Base-by-base conservation (phyloP, 768 basidiomycete genomes). In the Auricularia cornea region DNA sequence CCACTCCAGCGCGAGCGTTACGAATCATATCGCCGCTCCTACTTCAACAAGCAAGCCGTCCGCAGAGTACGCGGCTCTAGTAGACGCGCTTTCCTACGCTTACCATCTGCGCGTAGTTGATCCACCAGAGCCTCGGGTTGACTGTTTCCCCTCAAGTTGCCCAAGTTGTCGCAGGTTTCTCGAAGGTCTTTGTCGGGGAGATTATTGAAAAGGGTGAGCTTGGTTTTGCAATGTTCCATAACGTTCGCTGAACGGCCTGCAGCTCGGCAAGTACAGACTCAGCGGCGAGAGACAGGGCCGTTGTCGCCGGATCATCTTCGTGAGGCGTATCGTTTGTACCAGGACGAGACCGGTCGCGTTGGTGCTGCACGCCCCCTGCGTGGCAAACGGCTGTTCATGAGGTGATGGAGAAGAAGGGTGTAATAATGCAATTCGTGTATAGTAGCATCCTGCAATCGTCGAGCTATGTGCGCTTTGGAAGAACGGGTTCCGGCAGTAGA, bases 151-250 rank as follows among this genome's bases (percentile, higher is more conserved):
- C 88, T 68, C 90, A 91, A 3, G 89, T 95, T 3, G 88, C 93
- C 1, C 92, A 94, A 66, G 85, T 94, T 52, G 88, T 95, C 2
- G 92, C 92, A 4, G 94, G 94, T 65, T 89, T 96, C 63, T 82
- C 84, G 16, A 96, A 95, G 70, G 92, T 96, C 0, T 96, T 94
- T 65, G 92, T 96, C 3, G 94, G 94, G 2, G 93, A 95, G 72
- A 90, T 96, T 4, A 83, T 94, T 20, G 93, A 94, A 71, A 90
- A 89, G 76, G 92, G 92, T 91, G 59, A 38, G 35, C 35, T 38
- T 62, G 79, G 69, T 1, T 3, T 10, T 62, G 41, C 26, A 0
- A 30, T 35, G 30, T 31, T 28, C 28, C 28, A n/a, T 35, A 29
- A 41, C 29, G 20, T 56, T 41, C 2, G 0, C 14, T 59, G 8